phyloP scores from a whole-genome alignment of 768 basidiomycete genomes.

The Suillus ampliporus region DNA sequence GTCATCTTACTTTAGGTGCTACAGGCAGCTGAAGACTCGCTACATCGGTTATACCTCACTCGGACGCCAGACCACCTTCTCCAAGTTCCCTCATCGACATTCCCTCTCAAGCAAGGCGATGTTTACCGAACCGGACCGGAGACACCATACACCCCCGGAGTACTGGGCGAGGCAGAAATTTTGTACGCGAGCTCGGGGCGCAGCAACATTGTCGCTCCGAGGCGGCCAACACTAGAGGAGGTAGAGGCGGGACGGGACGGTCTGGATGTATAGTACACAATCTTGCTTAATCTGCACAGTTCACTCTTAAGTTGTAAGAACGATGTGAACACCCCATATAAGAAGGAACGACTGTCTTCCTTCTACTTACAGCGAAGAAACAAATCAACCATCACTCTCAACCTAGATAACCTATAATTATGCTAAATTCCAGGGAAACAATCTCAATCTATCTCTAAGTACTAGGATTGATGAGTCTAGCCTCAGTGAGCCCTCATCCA shows the following conservation, averaged over 20 bases:
- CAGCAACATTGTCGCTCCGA: slow-evolving; percentile 45
- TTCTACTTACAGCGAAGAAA: not conserved
- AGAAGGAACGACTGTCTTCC: not conserved
- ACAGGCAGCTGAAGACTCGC: slow-evolving; percentile 85
- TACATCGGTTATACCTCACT: slow-evolving; percentile 84
- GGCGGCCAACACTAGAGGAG: slow-evolving; percentile 34
- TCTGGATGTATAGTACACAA: slow-evolving; percentile 32
- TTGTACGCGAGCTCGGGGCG: slow-evolving; percentile 72
- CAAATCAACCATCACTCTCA: too few relatives aligned
- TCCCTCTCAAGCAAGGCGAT: slow-evolving; percentile 59
- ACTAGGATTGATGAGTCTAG: too few relatives aligned
- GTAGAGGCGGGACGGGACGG: slow-evolving; percentile 20
- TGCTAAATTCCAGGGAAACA: not conserved
- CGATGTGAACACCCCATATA: not conserved
- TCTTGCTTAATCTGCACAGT: slow-evolving; percentile 30
- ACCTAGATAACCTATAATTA: not conserved
- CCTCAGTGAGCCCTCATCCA: too few relatives aligned
- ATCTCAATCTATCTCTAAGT: too few relatives aligned
- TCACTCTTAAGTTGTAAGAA: slow-evolving; percentile 21
- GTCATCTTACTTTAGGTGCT: slow-evolving; percentile 12
- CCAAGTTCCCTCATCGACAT: slow-evolving; percentile 76
- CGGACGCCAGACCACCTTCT: slow-evolving; percentile 70
- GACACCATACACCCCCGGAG: slow-evolving; percentile 56
- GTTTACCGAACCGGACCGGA: slow-evolving; percentile 56
- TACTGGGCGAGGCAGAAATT: slow-evolving; percentile 66